Evolutionary conservation across 257 asterid genomes (phyloP).

Genomic region (Solanum raphanifolium): DNA sequence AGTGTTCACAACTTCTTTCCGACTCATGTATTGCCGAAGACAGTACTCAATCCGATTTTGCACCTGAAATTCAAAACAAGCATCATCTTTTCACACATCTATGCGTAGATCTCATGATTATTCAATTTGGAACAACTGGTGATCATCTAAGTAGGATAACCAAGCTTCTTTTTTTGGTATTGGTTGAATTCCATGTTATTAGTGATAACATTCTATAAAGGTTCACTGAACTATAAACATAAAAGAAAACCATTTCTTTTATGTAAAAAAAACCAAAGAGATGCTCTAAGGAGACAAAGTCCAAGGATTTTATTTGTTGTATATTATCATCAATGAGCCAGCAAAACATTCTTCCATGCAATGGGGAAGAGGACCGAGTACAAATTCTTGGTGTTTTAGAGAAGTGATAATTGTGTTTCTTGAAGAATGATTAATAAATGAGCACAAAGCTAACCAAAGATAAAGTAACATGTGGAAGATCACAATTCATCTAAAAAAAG

Average conservation of each 20-base stretch:
- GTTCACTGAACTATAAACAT: neutral
- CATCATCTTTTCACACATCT: neutral
- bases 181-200: neutral
- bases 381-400: neutral
- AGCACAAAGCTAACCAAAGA: neutral
- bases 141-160: neutral
- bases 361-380: neutral
- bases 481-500: neutral
- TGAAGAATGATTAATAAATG: neutral
- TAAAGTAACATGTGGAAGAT: neutral
- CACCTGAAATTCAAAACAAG: conserved; percentile 39
- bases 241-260: neutral
- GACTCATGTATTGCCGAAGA: conserved; percentile 70
- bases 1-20: conserved; percentile 51
- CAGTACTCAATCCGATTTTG: conserved; percentile 62
- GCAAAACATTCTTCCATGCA: neutral
- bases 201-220: neutral
- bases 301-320: neutral
- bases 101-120: neutral
- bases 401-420: neutral
- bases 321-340: neutral
- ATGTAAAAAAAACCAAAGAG: neutral
- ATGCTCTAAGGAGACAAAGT: neutral
- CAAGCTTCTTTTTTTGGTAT: neutral
- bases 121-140: neutral